phyloP scores from a whole-genome alignment of 495 filamentous ascomycete genomes.

The Tuber calosporum region DNA sequence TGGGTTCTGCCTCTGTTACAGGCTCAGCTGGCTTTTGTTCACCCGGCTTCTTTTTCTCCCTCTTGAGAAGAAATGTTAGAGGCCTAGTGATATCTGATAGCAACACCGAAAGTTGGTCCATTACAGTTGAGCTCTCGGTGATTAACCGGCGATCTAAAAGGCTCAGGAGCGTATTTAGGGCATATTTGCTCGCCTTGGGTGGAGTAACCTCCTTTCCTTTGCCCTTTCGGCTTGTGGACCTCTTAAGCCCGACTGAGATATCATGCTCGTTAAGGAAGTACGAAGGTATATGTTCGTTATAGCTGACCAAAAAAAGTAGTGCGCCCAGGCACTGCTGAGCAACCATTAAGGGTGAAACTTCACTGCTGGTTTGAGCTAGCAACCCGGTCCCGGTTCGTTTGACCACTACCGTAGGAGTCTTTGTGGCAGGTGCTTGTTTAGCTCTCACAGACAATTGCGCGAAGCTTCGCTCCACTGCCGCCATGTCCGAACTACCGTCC shows the following conservation, averaged over 20 bases:
- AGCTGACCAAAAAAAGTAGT: slow-evolving; percentile 68
- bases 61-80: slow-evolving; percentile 70
- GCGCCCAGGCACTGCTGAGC: slow-evolving; percentile 88
- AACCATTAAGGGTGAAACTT: slow-evolving; percentile 86
- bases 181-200: slow-evolving; percentile 73
- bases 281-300: slow-evolving; percentile 75
- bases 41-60: slow-evolving; percentile 65
- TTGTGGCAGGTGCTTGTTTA: slow-evolving; percentile 65
- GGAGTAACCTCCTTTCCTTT: slow-evolving; percentile 70
- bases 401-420: slow-evolving; percentile 65
- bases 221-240: slow-evolving; percentile 68
- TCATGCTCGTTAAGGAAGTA: slow-evolving; percentile 98
- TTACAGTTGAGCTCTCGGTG: slow-evolving; percentile 88
- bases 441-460: slow-evolving; percentile 83
- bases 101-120: slow-evolving; percentile 83
- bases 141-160: slow-evolving; percentile 85
- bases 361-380: slow-evolving; percentile 51
- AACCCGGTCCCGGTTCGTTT: slow-evolving; percentile 62
- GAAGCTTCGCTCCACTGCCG: slow-evolving; percentile 91
- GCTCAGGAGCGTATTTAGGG: slow-evolving; percentile 79
- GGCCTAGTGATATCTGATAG: slow-evolving; percentile 84
- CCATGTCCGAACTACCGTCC: slow-evolving; percentile 86
- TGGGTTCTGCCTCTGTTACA: slow-evolving; percentile 36
- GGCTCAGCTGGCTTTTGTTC: slow-evolving; percentile 50
- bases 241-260: slow-evolving; percentile 61